Evolutionary conservation across 2,329 filamentous ascomycete genomes (phyloP).

Genomic region (Colletotrichum incanum): DNA sequence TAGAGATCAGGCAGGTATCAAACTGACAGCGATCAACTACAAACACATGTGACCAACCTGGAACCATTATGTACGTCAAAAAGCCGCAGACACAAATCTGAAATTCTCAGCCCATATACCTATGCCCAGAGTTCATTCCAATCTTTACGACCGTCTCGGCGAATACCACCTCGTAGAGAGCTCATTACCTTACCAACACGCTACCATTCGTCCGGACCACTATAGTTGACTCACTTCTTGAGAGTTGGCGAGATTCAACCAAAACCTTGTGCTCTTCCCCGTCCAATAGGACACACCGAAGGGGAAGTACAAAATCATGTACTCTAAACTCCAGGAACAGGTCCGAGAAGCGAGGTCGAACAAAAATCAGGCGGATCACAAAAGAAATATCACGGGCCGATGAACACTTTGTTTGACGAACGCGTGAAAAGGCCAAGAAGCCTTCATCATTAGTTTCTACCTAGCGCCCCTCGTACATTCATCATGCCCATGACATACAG

Average conservation of each 20-base stretch:
- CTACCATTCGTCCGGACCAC: neutral
- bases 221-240: neutral
- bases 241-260: neutral
- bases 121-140: neutral
- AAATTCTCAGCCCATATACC: neutral
- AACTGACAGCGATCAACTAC: conserved; percentile 1
- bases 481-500: conserved; percentile 41
- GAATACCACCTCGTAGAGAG: neutral
- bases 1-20: conserved; percentile 28
- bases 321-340: neutral
- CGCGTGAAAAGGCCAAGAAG: conserved; percentile 13
- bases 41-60: no score
- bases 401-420: neutral
- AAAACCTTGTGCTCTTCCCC: neutral
- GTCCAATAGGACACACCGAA: neutral
- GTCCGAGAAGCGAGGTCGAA: conserved; percentile 10
- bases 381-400: neutral
- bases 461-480: conserved; percentile 43
- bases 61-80: rapidly evolving
- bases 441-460: conserved; percentile 38
- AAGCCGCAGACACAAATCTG: rapidly evolving
- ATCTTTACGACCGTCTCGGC: neutral
- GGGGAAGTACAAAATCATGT: neutral
- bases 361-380: neutral
- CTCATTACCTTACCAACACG: conserved; percentile 1